Percentiles rank a stretch among this genome's conserved stretches.
Evolutionary conservation across 1,284 basidiomycete species (phyloP).

Genomic region (Moniliophthora roreri): DNA sequence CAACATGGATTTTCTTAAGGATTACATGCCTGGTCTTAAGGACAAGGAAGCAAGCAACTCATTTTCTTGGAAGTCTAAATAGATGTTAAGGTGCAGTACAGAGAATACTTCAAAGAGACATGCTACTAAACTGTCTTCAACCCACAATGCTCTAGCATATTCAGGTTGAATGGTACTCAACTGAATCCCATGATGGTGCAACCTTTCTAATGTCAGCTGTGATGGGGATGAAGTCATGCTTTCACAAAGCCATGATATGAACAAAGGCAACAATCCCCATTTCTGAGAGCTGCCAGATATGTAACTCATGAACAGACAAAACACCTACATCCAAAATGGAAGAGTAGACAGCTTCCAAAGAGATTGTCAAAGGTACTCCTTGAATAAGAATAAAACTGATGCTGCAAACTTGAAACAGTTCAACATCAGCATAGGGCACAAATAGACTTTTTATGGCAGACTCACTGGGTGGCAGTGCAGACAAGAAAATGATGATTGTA

Average conservation of each 20-base stretch:
- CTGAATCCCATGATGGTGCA: constrained; percentile 94
- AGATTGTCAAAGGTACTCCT: constrained; percentile 89
- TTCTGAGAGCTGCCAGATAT: constrained; percentile 94
- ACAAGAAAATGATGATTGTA: constrained; percentile 96
- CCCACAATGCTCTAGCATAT: constrained; percentile 45
- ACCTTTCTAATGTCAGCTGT: constrained; percentile 82
- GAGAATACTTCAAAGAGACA: neutral
- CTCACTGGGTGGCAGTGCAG: constrained; percentile 88
- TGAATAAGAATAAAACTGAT: constrained; percentile 97
- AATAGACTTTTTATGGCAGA: constrained; percentile 16
- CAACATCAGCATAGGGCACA: constrained; percentile 16
- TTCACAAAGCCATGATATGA: constrained; percentile 84
- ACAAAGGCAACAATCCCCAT: constrained; percentile 80
- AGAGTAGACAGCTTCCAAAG: constrained; percentile 82
- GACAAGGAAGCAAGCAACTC: constrained; percentile 52
- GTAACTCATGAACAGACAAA: constrained; percentile 90
- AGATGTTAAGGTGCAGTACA: neutral
- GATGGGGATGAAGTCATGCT: constrained; percentile 89
- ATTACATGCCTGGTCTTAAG: constrained; percentile 64
- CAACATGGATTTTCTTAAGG: constrained; percentile 76
- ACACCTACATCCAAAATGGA: constrained; percentile 86
- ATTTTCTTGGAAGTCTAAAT: constrained; percentile 38
- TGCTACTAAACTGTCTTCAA: constrained; percentile 48
- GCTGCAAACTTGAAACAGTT: constrained; percentile 66
- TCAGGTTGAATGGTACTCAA: constrained; percentile 90